Evolutionary conservation across 1,139 yeast species (phyloP), one percentile per base, ranked within the genome.

Genomic region (Debaryomyces fabryi): DNA sequence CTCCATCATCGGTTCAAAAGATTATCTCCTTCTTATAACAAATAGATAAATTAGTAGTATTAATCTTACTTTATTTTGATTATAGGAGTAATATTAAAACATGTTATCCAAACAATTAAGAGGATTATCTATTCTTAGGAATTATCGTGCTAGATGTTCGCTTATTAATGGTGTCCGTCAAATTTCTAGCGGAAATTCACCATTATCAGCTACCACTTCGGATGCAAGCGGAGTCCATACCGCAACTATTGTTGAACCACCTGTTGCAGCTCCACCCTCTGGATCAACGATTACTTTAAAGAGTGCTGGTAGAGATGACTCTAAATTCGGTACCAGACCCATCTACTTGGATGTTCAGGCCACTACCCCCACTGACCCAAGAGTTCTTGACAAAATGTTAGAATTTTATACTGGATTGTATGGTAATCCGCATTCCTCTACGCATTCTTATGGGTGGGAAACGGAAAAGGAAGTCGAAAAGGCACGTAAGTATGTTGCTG

Each of bases 401-500:
- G 86, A 84, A 60, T 93, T 87, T 66, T 91, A 85, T 69, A 92
- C 98, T 3, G 98, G 97, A 12, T 78, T 88, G 50, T 93, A 91
- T 64, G 99, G 99, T 49, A 93, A 93, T 67, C 99, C 99, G 12
- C 99, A 93, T 68, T 90, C 97, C 4, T 85, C 96, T 48, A 95
- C 99, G 10, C 98, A 93, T 65, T 82, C 96, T n/a, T 93, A 93
- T 65, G 99, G 99, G 33, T 93, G 99, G 99, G 99, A 93, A 71
- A 88, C 99, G 5, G 97, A 92, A 51, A 82, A 81, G 58, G 97
- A 88, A 52, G 96, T 95, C 32, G 99, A 93, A 64, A 75, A 74
- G 49, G 96, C 99, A 3, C 82, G 99, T 62, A 78, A 74, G 46
- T 79, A 91, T 59, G 78, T 93, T 48, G 98, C 99, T 3, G 76